These are phyloP conservation scores for Euphorbia schlechtendalii DNA, from an alignment of 441 rosid genomes.

Conservation along the genomic window DNA sequence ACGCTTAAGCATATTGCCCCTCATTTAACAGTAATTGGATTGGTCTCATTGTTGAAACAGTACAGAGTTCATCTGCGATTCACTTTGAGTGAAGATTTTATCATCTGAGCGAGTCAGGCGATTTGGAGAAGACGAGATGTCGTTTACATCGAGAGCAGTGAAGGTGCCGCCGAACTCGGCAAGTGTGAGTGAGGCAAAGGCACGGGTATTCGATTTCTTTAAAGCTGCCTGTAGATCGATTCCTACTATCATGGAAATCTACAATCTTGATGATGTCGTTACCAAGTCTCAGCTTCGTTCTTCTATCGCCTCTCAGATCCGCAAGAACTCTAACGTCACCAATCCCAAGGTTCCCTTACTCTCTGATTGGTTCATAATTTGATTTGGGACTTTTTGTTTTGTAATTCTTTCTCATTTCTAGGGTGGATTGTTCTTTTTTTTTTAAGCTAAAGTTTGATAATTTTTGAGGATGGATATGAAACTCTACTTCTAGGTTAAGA, in stretches of 20 bases:
- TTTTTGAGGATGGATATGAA: neutral
- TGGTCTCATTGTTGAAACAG: neutral
- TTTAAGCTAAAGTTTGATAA: neutral
- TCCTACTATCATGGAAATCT: conserved; percentile 74
- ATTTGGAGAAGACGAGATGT: conserved; percentile 25
- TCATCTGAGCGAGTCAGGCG: neutral
- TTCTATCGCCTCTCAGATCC: conserved; percentile 74
- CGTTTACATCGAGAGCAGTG: conserved; percentile 52
- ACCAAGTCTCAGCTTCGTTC: conserved; percentile 71
- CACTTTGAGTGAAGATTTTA: neutral
- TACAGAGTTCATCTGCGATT: neutral
- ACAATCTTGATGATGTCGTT: conserved; percentile 81
- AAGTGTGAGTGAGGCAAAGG: conserved; percentile 72
- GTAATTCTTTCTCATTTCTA: neutral
- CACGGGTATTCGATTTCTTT: conserved; percentile 76
- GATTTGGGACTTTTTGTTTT: neutral
- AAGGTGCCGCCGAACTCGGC: conserved; percentile 85
- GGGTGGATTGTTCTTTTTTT: neutral
- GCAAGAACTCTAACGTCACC: conserved; percentile 62
- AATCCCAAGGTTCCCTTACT: conserved; percentile 58
- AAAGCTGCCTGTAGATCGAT: conserved; percentile 72
- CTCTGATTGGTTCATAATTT: neutral
- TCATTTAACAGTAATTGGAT: neutral
- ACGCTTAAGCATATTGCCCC: neutral
- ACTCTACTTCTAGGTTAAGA: neutral